These are phyloP conservation scores for Brettanomyces sp. DNA, from an alignment of 805 yeast species.

Conservation along the genomic window DNA sequence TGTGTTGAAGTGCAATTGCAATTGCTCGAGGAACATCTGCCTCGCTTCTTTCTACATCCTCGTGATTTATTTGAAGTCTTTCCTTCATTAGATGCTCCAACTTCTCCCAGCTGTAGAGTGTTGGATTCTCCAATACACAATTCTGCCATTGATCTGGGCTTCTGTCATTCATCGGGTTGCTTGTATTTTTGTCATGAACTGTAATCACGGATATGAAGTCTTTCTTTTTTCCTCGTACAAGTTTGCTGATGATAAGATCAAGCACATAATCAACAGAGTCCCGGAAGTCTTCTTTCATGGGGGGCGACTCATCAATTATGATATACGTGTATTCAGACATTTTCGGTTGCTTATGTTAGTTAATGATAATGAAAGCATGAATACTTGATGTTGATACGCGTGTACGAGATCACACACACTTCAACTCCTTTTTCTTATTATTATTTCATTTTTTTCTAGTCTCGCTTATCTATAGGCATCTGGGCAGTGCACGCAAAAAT, in stretches of 20 bases:
- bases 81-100: slow-evolving; percentile 6
- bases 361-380: too few species aligned
- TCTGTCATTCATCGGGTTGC: slow-evolving; percentile 14
- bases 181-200: slow-evolving; percentile 18
- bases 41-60: slow-evolving; percentile 12
- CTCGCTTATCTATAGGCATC: too few species aligned
- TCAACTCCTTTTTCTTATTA: too few species aligned
- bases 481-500: too few species aligned
- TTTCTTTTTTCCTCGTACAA: slow-evolving; percentile 17
- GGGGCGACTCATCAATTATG: slow-evolving; percentile 20
- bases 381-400: too few species aligned
- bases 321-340: slow-evolving; percentile 1
- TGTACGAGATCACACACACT: too few species aligned
- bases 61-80: slow-evolving; percentile 9
- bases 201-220: slow-evolving; percentile 18
- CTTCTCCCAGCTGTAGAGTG: slow-evolving; percentile 10
- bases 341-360: not conserved
- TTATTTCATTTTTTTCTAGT: too few species aligned
- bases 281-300: slow-evolving; percentile 32
- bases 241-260: slow-evolving; percentile 27
- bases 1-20: slow-evolving; percentile 16
- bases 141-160: slow-evolving; percentile 17
- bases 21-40: slow-evolving; percentile 21
- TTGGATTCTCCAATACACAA: slow-evolving; percentile 12
- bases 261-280: slow-evolving; percentile 33